Percentiles rank a stretch among this genome's conserved stretches.
These are phyloP conservation scores for Cinchona pubescens DNA, from an alignment of 257 asterid species.

Conservation along the genomic window DNA sequence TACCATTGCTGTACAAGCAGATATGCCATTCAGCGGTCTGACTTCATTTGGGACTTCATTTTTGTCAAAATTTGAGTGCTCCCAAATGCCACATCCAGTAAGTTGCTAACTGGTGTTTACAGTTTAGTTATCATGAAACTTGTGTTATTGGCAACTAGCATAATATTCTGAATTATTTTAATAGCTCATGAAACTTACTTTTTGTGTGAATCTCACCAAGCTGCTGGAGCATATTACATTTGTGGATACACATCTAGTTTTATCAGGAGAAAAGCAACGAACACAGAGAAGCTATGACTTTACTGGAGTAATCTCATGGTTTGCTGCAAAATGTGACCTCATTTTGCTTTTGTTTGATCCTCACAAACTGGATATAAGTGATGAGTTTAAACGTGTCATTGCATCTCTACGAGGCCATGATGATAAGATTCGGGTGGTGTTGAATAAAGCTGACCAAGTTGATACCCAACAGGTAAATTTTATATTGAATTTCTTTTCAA, in stretches of 20 bases:
- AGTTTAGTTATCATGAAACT: not conserved
- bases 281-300: constrained; percentile 96
- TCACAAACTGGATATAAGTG: constrained; percentile 96
- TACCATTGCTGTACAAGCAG: constrained; percentile 94
- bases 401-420: constrained; percentile 91
- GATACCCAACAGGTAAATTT: constrained; percentile 86
- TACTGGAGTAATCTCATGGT: constrained; percentile 98
- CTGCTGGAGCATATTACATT: constrained; percentile 90
- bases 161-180: not conserved
- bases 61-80: constrained; percentile 90
- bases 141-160: not conserved
- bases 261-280: constrained; percentile 95
- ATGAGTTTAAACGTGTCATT: constrained; percentile 89
- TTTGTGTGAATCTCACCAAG: constrained; percentile 37
- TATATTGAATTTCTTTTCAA: constrained; percentile 4
- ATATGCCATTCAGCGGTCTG: constrained; percentile 91
- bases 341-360: constrained; percentile 89
- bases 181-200: constrained; percentile 3
- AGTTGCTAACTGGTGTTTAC: constrained; percentile 26
- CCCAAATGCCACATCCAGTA: constrained; percentile 99
- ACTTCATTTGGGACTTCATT: constrained; percentile 89
- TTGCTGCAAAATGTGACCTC: constrained; percentile 89
- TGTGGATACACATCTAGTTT: constrained; percentile 95
- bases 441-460: constrained; percentile 96
- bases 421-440: constrained; percentile 92